Evolutionary conservation across 352 stramenopile genomes (phyloP), one percentile per base, ranked within the genome.

Genomic region (Achlya hypogyna): DNA sequence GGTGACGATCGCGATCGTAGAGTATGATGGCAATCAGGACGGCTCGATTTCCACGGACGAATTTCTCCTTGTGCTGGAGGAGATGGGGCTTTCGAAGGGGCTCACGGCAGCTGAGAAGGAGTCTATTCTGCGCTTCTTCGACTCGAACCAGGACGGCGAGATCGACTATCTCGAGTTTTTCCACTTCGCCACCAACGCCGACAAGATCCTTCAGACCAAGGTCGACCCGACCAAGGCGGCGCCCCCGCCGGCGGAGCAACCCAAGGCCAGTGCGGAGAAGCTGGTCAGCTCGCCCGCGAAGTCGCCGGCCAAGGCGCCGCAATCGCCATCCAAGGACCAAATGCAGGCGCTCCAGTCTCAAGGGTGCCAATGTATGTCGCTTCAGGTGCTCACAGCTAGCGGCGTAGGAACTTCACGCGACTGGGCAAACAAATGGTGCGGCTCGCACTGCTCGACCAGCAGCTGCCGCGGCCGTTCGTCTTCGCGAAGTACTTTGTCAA

Each of bases 401-500:
- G 38, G 12, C n/a, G 14, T 25, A 64, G 65, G 29, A 54, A 51
- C n/a, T 14, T 47, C 35, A 66, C 34, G 27, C 28, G 27, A n/a
- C 38, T 53, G 23, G 40, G 65, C 8, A 60, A 69, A 16, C 34
- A 70, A 1, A 29, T 72, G 23, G 60, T 86, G 32, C 70, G 77
- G 5, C 75, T 91, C 2, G 72, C 63, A 28, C 76, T 71, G 51
- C 62, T 89, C 9, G 86, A 89, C 43, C 52, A 31, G n/a, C 77
- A 77, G 28, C 54, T 89, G 6, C 56, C 58, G 5, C 74, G 78
- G 6, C 68, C 59, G 16, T 92, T 92, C 62, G 78, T 79, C 0
- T 92, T 92, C 60, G 78, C 78, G 6, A 89, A 87, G 65, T 92
- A 92, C 62, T 84, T 90, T 29, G 70, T 71, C 43, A 92, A 90